Base-by-base conservation (phyloP, 2,329 filamentous ascomycete species). In the Thelonectria olida region DNA sequence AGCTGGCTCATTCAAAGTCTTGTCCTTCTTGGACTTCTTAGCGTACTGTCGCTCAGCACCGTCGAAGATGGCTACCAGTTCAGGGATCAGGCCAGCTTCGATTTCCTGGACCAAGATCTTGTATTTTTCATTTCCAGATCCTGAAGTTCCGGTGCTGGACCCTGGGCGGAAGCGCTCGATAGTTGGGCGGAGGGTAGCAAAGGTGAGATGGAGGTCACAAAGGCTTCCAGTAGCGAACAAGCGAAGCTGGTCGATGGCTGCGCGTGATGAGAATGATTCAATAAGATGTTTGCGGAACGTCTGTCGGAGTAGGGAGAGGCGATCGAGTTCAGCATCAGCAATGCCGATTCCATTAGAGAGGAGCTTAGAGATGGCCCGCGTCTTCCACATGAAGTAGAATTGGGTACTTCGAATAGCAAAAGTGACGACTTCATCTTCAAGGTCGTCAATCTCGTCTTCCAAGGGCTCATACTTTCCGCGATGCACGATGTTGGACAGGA, bases 361-460 rank as follows among this genome's bases (percentile, higher is more conserved):
- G 15, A 84, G 76, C 54, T 83, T 80, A 63, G 83, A 81, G 62
- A 92, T 72, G 53, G 84, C 81, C 54, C 88, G 86, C 20, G 91
- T 85, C 74, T 96, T 95, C 96, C 96, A 99, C 88, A 97, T 92
- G 74, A 97, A 97, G 79, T 97, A 98, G 78, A 96, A 93, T 47
- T 93, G 84, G 51, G 91, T 84, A 2, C 89, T 85, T 66, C 91
- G 90, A 71, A 96, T 91, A 27, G 93, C 90, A 69, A 90, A 90
- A 2, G 87, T 83, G 7, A 93, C 89, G 42, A 96, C 82, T 65
- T 92, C 89, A 67, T 96, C 92, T 75, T 98, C 95, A 12, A 92
- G 81, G 42, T 88, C 88, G 64, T 93, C 91, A 23, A 90, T 84
- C 13, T 91, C 90, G 42, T 90, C 86, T 55, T 93, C 88, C 3